phyloP scores from a whole-genome alignment of 2,329 filamentous ascomycete genomes.

The Curvularia lunata region DNA sequence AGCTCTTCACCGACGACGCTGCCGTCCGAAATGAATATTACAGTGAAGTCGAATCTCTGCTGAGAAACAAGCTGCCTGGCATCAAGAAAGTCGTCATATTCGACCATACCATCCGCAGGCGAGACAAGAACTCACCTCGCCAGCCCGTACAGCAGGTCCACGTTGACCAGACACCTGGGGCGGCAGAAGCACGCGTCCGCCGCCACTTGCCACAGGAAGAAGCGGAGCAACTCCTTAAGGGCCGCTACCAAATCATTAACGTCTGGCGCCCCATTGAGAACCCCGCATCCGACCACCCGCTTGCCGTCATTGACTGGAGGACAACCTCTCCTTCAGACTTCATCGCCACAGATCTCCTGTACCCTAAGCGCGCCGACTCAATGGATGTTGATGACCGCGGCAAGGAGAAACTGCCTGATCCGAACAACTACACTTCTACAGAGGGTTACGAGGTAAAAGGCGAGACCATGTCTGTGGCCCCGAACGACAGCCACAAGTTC shows the following conservation, averaged over 20 bases:
- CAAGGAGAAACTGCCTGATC: conserved; percentile 63
- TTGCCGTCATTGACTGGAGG: conserved; percentile 71
- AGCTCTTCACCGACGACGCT: conserved; percentile 61
- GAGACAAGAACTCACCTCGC: conserved; percentile 61
- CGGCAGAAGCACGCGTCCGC: conserved; percentile 66
- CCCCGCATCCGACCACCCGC: conserved; percentile 69
- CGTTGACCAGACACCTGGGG: conserved; percentile 71
- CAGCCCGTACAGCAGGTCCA: conserved; percentile 74
- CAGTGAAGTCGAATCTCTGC: conserved; percentile 63
- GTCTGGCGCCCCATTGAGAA: conserved; percentile 72
- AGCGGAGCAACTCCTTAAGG: conserved; percentile 62
- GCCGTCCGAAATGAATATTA: conserved; percentile 66
- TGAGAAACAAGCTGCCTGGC: conserved; percentile 61
- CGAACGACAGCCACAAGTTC: conserved; percentile 65
- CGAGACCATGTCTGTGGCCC: conserved; percentile 66
- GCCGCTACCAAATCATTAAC: conserved; percentile 71
- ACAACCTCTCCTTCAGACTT: conserved; percentile 65
- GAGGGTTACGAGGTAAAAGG: conserved; percentile 68
- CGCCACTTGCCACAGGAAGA: conserved; percentile 64
- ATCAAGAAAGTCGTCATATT: conserved; percentile 71
- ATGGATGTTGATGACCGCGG: conserved; percentile 61
- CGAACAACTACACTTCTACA: conserved; percentile 54
- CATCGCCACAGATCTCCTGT: conserved; percentile 66
- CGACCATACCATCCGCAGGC: conserved; percentile 72
- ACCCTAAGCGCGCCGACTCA: conserved; percentile 54